Evolutionary conservation across 768 basidiomycete genomes (phyloP), one percentile per base, ranked within the genome.

Genomic region (Coprinopsis sp.): DNA sequence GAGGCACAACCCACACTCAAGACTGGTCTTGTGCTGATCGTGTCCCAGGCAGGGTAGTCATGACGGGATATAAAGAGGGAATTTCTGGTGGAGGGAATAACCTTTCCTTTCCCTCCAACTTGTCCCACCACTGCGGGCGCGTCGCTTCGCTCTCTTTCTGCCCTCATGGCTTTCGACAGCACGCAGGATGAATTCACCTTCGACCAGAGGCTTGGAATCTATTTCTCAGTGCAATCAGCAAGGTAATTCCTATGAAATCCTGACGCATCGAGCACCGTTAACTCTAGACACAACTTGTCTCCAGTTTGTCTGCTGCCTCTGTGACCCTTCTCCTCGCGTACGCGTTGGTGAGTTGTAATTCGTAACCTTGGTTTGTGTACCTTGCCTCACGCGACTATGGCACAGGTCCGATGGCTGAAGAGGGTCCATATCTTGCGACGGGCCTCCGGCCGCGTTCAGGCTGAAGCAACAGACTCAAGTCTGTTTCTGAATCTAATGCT

Each of bases 401-500:
- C 29, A 10, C 22, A 52, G 51, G 22, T 38, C 40, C 47, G 51
- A 52, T 58, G 56, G 54, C 31, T 52, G n/a, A 51, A 51, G 37
- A 51, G 50, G 49, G n/a, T 23, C 51, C 18, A 28, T 27, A 6
- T 51, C 41, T 13, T 55, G 54, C 49, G 46, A 47, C 22, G 48
- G 43, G 37, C 31, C 44, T 12, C 39, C 36, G 19, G 53, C 40
- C 36, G 37, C 11, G 42, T n/a, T 13, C n/a, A 31, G 14, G 23
- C 49, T 7, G 66, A 68, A 39, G 65, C 64, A 11, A 64, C 51
- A 16, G 64, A 62, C 40, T 67, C 63, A 1, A 60, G 59, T 31
- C 69, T 77, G 36, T 76, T 80, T 46, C 51, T 77, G 8, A 77
- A 70, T 27, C 55, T 79, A 33, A 67, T 80, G 52, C 21, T 75